A percentile compares a stretch with the other conserved stretches of the same genome.
Evolutionary conservation across 2,329 filamentous ascomycete genomes (phyloP).

Genomic region (Arachnopeziza araneosa): DNA sequence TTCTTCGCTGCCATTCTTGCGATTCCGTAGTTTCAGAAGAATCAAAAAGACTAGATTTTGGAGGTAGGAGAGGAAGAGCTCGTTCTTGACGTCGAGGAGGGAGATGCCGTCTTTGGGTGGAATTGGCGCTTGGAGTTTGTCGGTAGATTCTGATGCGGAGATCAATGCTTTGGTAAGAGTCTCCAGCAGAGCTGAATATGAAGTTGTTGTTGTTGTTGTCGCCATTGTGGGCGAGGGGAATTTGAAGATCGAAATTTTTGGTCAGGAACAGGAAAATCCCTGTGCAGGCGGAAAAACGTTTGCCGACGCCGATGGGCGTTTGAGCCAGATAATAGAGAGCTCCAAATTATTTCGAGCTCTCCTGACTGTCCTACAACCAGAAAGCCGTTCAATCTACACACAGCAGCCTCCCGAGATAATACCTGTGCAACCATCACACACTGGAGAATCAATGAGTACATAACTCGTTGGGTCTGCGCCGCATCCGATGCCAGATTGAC

Average conservation of each 20-base stretch:
- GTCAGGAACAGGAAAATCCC: neutral
- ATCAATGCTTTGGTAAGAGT: conserved; percentile 51
- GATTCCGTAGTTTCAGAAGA: conserved; percentile 68
- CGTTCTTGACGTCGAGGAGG: conserved; percentile 91
- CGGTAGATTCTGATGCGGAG: conserved; percentile 60
- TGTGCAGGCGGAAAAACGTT: neutral
- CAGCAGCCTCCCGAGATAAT: neutral
- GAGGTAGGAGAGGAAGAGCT: conserved; percentile 91
- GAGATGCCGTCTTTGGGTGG: conserved; percentile 86
- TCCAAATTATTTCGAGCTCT: conserved; percentile 2
- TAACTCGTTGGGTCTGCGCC: neutral
- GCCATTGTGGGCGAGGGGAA: conserved; percentile 36
- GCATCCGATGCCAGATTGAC: neutral
- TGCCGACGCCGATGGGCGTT: neutral
- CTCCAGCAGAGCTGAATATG: conserved; percentile 45
- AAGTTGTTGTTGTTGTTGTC: conserved; percentile 41
- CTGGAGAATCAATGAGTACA: conserved; percentile 4
- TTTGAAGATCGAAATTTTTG: conserved; percentile 5
- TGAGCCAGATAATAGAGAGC: conserved; percentile 4
- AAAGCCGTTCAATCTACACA: neutral
- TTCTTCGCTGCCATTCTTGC: conserved; percentile 31
- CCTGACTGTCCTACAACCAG: neutral
- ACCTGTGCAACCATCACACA: neutral
- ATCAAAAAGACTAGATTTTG: conserved; percentile 90
- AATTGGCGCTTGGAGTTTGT: conserved; percentile 56